Evolutionary conservation across 257 asterid species (phyloP).

Genomic region (Solanum okadae): DNA sequence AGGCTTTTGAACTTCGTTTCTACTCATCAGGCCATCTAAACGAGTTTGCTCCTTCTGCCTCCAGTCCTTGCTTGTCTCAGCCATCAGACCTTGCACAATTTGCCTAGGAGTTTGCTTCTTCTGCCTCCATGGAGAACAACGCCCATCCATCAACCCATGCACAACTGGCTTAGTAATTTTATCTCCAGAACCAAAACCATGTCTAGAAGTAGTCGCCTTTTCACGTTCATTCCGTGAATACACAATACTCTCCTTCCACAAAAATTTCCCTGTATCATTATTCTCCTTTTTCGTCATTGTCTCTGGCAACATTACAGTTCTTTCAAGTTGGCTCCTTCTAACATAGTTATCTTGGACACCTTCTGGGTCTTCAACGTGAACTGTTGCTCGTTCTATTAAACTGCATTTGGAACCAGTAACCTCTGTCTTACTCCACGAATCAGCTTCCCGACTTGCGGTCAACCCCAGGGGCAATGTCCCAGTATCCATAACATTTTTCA

Average conservation of each 20-base stretch:
- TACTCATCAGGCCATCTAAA: slow-evolving; percentile 14
- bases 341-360: background rate
- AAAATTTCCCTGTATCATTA: background rate
- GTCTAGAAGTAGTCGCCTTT: slow-evolving; percentile 13
- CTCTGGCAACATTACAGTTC: background rate
- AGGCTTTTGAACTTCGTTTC: background rate
- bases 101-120: slow-evolving; percentile 12
- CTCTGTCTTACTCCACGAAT: background rate
- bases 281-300: background rate
- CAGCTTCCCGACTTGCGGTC: background rate
- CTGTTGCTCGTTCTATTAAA: background rate
- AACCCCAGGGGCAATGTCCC: background rate
- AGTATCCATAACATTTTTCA: slow-evolving; percentile 10
- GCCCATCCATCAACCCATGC: slow-evolving; percentile 39
- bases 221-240: slow-evolving; percentile 13
- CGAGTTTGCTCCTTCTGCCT: slow-evolving; percentile 22
- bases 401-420: background rate
- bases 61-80: slow-evolving; percentile 41
- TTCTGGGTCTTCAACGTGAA: slow-evolving; percentile 1
- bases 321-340: background rate
- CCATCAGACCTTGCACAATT: slow-evolving; percentile 42
- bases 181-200: background rate
- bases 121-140: slow-evolving; percentile 34
- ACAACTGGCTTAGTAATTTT: slow-evolving; percentile 17
- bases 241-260: slow-evolving; percentile 2